Evolutionary conservation across 495 filamentous ascomycete species (phyloP).

Genomic region (Bombardia bombarda): DNA sequence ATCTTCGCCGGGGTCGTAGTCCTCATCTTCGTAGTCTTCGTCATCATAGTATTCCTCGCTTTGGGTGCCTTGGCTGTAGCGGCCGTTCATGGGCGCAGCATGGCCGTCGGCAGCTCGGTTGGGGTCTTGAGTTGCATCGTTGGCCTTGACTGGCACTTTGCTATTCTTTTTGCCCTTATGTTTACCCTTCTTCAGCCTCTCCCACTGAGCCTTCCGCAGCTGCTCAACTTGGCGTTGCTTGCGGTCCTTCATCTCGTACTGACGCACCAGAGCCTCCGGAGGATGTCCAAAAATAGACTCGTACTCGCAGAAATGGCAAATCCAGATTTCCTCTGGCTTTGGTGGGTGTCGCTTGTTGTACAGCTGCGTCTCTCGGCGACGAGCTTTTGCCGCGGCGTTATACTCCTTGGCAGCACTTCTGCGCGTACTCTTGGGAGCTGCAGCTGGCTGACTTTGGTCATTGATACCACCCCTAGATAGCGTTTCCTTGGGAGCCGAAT

Average conservation of each 20-base stretch:
- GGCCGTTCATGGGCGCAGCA: constrained; percentile 13
- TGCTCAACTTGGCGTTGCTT: constrained; percentile 71
- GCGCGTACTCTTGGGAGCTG: constrained; percentile 10
- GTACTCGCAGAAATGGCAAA: constrained; percentile 90
- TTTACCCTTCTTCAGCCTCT: constrained; percentile 93
- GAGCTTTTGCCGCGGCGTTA: constrained; percentile 24
- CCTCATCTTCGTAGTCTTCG: constrained; percentile 30
- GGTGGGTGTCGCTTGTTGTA: constrained; percentile 71
- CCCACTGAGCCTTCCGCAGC: constrained; percentile 75
- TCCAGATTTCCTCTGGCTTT: constrained; percentile 72
- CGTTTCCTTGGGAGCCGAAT: constrained; percentile 7
- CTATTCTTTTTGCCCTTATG: constrained; percentile 68
- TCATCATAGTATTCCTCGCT: constrained; percentile 30
- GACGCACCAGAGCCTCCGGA: constrained; percentile 75
- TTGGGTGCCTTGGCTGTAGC: constrained; percentile 23
- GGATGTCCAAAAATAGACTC: constrained; percentile 77
- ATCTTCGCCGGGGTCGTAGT: constrained; percentile 26
- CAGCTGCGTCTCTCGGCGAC: constrained; percentile 34
- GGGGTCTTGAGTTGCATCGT: constrained; percentile 22
- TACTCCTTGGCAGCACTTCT: constrained; percentile 15
- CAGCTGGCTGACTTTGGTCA: constrained; percentile 3
- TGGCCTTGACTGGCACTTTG: constrained; percentile 55
- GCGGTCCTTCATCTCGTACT: constrained; percentile 92
- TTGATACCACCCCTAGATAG: background rate
- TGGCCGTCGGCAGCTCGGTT: constrained; percentile 17